A percentile compares a stretch with the other conserved stretches of the same genome.
These are phyloP conservation scores for Didymella keratinophila DNA, from an alignment of 2,329 filamentous ascomycete genomes.

Conservation along the genomic window DNA sequence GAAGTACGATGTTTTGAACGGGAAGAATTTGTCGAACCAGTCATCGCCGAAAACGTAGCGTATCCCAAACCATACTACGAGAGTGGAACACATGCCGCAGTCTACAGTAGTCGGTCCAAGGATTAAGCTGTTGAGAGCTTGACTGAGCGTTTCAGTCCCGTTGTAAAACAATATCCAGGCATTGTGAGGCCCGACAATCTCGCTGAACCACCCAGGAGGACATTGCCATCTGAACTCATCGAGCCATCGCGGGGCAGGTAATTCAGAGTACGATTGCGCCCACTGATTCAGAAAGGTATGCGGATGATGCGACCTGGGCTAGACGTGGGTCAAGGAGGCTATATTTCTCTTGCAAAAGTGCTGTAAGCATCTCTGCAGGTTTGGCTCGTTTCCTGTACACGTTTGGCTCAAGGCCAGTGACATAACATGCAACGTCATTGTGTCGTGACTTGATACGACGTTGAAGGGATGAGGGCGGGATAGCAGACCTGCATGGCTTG, in stretches of 20 bases:
- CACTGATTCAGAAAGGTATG: not conserved
- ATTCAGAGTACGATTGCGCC: not conserved
- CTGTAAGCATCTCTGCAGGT: too few species aligned
- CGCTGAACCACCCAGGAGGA: not conserved
- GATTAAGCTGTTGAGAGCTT: not conserved
- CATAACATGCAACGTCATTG: too few species aligned
- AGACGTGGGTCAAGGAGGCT: too few species aligned
- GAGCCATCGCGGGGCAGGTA: not conserved
- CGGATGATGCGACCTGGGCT: not conserved
- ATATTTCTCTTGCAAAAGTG: too few species aligned
- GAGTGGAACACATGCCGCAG: not conserved
- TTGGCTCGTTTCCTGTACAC: too few species aligned
- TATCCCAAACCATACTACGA: not conserved
- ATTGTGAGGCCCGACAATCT: not conserved
- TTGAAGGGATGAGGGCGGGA: too few species aligned
- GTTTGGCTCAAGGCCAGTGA: too few species aligned
- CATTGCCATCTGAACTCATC: not conserved
- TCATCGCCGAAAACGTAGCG: not conserved
- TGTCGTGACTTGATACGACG: too few species aligned
- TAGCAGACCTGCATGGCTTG: too few species aligned
- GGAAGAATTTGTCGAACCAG: not conserved
- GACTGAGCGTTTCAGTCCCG: not conserved
- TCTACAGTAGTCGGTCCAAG: slow-evolving; percentile 1
- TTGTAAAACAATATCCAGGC: not conserved
- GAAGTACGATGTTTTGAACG: not conserved